A percentile compares a stretch with the other conserved stretches of the same genome.
Conservation (phyloP, 2,329 filamentous ascomycete genomes). For the Neoarthrinium moseri region DNA sequence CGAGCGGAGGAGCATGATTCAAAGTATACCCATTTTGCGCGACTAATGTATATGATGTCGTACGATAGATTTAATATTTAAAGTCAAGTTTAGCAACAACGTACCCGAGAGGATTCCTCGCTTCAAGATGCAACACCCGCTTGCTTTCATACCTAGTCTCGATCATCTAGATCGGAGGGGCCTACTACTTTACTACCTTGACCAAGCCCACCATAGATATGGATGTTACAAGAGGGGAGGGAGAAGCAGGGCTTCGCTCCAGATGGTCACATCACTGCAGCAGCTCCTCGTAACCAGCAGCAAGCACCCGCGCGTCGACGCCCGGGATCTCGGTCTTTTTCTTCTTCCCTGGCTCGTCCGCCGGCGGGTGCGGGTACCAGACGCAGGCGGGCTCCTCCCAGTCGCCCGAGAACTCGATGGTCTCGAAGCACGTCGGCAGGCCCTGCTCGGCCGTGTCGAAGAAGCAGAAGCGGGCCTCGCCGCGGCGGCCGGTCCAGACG, state of each 20-base stretch:
- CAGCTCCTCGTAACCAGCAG: no score
- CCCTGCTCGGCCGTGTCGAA: constrained; percentile 2
- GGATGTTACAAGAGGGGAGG: constrained; percentile 18
- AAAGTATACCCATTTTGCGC: constrained; percentile 29
- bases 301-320: no score
- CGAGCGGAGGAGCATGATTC: constrained; percentile 17
- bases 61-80: constrained; percentile 29
- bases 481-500: not conserved
- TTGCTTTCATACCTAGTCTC: not conserved
- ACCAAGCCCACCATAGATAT: not conserved
- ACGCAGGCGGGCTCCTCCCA: not conserved
- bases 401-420: not conserved
- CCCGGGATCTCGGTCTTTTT: no score
- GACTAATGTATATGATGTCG: constrained; percentile 32
- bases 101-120: not conserved
- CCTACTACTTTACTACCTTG: not conserved
- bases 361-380: not conserved
- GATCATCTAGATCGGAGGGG: not conserved
- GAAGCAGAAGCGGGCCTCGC: constrained; percentile 1
- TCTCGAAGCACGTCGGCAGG: constrained; percentile 3
- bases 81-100: not conserved
- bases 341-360: no score
- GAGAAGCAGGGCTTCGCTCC: constrained; percentile 24
- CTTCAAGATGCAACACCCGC: not conserved
- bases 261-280: not conserved